Percentiles rank a stretch among this genome's conserved stretches.
Evolutionary conservation across 345 rosid genomes (phyloP).

Genomic region (Durio zibethinus): DNA sequence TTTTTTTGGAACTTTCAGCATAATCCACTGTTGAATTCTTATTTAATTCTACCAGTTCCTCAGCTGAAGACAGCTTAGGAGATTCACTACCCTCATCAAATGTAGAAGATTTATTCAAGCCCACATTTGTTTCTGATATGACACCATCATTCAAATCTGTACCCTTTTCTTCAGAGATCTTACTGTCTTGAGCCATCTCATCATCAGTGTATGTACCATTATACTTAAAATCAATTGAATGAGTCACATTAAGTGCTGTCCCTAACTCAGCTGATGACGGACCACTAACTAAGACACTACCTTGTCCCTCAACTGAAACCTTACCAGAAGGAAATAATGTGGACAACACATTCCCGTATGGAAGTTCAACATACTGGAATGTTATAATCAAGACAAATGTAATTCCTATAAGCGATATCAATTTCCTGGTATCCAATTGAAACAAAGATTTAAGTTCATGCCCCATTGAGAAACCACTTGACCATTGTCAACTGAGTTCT

Average conservation of each 20-base stretch:
- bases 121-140: constrained; percentile 13
- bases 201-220: constrained; percentile 14
- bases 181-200: constrained; percentile 23
- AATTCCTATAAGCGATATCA: constrained; percentile 41
- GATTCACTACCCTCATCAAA: constrained; percentile 14
- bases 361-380: constrained; percentile 62
- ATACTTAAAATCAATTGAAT: constrained; percentile 26
- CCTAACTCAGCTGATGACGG: constrained; percentile 18
- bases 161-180: constrained; percentile 18
- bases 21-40: constrained; percentile 3
- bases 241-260: constrained; percentile 17
- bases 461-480: constrained; percentile 39
- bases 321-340: constrained; percentile 43
- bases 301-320: constrained; percentile 32
- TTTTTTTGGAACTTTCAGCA: constrained; percentile 17
- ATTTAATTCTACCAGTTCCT: constrained; percentile 13
- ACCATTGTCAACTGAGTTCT: background rate
- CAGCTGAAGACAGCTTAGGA: constrained; percentile 19
- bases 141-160: constrained; percentile 26
- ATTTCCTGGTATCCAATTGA: constrained; percentile 45
- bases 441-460: constrained; percentile 38
- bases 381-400: constrained; percentile 34
- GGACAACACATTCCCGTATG: constrained; percentile 41
- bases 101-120: constrained; percentile 23
- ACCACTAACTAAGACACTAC: constrained; percentile 12